A percentile compares a stretch with the other conserved stretches of the same genome.
Conservation (phyloP, 2,329 filamentous ascomycete genomes). For the Neonectria coccinea region DNA sequence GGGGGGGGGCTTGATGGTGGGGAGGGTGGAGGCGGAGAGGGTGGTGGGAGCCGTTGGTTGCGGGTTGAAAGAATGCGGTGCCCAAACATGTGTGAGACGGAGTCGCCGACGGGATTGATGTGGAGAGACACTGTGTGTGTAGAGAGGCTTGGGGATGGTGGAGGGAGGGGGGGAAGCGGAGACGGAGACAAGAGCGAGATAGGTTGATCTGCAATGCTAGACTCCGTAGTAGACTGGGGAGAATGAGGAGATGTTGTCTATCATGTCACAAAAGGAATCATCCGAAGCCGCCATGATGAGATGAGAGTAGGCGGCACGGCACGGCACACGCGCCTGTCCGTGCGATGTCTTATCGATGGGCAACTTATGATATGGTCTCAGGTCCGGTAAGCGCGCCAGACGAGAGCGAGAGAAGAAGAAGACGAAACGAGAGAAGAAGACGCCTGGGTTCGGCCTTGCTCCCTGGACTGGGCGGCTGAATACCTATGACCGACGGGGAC, state of each 20-base stretch:
- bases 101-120: slow-evolving; percentile 19
- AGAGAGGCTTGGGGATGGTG: background rate
- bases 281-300: slow-evolving; percentile 6
- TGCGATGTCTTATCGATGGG: slow-evolving; percentile 6
- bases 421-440: background rate
- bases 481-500: slow-evolving; percentile 1
- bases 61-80: slow-evolving; percentile 15
- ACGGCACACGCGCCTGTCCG: background rate
- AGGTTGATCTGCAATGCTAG: background rate
- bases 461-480: slow-evolving; percentile 2
- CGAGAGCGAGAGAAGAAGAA: background rate
- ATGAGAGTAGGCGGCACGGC: slow-evolving; percentile 15
- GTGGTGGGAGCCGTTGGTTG: slow-evolving; percentile 9
- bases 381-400: slow-evolving; percentile 16
- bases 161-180: background rate
- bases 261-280: slow-evolving; percentile 6
- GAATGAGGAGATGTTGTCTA: slow-evolving; percentile 11
- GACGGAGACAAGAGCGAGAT: slow-evolving; percentile 21
- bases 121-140: slow-evolving; percentile 6
- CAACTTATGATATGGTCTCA: slow-evolving; percentile 2
- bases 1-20: background rate
- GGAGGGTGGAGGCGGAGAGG: background rate
- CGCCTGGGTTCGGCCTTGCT: slow-evolving; percentile 14
- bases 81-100: slow-evolving; percentile 9
- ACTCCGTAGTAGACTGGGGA: no score